A percentile compares a stretch with the other conserved stretches of the same genome.
These are phyloP conservation scores for Nymphaea thermarum DNA, from an alignment of 164 flowering plant genomes.

Conservation along the genomic window DNA sequence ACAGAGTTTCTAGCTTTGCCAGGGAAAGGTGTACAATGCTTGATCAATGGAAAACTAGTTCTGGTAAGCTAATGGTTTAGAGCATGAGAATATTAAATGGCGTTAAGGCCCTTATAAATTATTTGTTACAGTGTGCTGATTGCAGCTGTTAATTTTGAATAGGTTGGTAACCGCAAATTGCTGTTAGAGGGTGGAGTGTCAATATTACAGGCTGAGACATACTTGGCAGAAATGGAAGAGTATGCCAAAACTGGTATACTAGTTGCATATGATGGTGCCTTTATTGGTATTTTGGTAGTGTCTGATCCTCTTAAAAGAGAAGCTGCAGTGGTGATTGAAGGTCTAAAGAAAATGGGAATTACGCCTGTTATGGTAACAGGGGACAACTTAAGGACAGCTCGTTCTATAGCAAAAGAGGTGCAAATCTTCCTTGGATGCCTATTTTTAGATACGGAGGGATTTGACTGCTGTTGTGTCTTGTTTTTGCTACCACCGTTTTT, in stretches of 20 bases:
- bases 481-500: not conserved
- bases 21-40: slow-evolving; percentile 83
- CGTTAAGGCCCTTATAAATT: too few relatives aligned
- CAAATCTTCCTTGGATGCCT: not conserved
- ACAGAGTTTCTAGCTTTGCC: slow-evolving; percentile 71
- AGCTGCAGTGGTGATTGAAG: slow-evolving; percentile 86
- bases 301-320: slow-evolving; percentile 93
- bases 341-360: slow-evolving; percentile 82
- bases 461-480: not conserved
- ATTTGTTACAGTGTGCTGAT: not conserved
- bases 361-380: slow-evolving; percentile 95
- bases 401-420: slow-evolving; percentile 95
- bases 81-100: not conserved
- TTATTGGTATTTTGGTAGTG: slow-evolving; percentile 78
- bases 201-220: slow-evolving; percentile 47
- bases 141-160: slow-evolving; percentile 6
- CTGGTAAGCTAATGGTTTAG: slow-evolving; percentile 39
- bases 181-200: slow-evolving; percentile 55
- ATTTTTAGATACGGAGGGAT: not conserved
- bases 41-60: slow-evolving; percentile 41
- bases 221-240: slow-evolving; percentile 75
- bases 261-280: slow-evolving; percentile 42
- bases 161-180: slow-evolving; percentile 91
- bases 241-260: slow-evolving; percentile 87
- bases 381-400: slow-evolving; percentile 95